These are phyloP conservation scores for Berkeleyomyces rouxiae DNA, from an alignment of 2,329 filamentous ascomycete genomes.

Conservation along the genomic window DNA sequence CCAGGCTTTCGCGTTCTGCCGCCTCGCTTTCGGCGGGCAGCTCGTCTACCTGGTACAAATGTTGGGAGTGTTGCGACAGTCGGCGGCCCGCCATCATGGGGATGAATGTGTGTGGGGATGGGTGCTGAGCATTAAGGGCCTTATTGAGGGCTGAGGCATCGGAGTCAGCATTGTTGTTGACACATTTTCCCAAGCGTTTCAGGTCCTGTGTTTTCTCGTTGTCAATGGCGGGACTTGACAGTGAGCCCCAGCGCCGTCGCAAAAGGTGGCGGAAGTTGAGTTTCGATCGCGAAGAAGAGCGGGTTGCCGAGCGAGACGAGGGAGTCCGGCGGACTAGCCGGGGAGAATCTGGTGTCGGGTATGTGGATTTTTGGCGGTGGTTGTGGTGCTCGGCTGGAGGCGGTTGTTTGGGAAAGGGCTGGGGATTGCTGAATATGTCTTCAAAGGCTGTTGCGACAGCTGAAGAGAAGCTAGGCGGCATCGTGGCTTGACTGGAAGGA, in stretches of 20 bases:
- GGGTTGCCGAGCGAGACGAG: neutral
- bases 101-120: neutral
- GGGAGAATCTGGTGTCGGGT: constrained; percentile 3
- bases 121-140: neutral
- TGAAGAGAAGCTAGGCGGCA: neutral
- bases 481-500: neutral
- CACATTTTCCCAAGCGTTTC: constrained; percentile 7
- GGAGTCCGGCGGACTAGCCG: constrained; percentile 6
- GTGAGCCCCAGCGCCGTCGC: constrained; percentile 8
- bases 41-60: constrained; percentile 11
- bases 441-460: neutral
- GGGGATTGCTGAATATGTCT: neutral
- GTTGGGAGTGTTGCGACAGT: constrained; percentile 6
- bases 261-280: constrained; percentile 4
- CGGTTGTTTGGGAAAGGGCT: neutral
- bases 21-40: neutral
- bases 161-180: constrained; percentile 9
- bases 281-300: neutral
- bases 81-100: neutral
- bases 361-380: neutral
- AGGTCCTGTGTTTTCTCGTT: constrained; percentile 6
- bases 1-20: neutral
- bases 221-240: constrained; percentile 3
- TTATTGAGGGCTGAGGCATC: constrained; percentile 1
- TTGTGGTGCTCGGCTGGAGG: neutral